Evolutionary conservation across 2,329 filamentous ascomycete genomes (phyloP).

Genomic region (Fusarium vanettenii): DNA sequence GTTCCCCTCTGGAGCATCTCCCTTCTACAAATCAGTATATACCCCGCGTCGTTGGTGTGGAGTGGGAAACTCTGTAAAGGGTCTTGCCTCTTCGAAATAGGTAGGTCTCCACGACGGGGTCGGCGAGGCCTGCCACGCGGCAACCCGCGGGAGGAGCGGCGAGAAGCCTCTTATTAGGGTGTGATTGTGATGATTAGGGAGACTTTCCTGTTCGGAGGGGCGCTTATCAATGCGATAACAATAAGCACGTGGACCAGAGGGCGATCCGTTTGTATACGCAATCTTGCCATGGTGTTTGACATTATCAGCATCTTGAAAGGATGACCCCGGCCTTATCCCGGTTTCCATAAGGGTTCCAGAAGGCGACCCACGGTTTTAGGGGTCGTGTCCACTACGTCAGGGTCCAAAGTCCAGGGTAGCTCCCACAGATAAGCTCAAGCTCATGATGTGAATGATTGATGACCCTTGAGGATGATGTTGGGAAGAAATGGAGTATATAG

Average conservation of each 20-base stretch:
- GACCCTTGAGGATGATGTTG: neutral
- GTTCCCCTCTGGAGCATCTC: neutral
- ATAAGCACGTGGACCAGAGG: neutral
- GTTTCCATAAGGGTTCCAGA: neutral
- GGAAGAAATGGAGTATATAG: neutral
- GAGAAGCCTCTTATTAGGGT: neutral
- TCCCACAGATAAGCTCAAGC: neutral
- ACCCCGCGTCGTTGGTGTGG: constrained; percentile 27
- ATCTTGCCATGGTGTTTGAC: neutral
- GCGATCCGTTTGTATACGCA: neutral
- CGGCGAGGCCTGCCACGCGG: constrained; percentile 16
- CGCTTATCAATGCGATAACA: neutral
- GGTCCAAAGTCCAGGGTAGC: neutral
- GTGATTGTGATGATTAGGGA: neutral
- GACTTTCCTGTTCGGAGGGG: neutral
- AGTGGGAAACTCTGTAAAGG: neutral
- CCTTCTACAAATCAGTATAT: constrained; percentile 5
- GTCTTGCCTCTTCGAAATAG: constrained; percentile 22
- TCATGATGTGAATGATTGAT: neutral
- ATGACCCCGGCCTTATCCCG: neutral
- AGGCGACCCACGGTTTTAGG: neutral
- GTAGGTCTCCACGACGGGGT: constrained; percentile 38
- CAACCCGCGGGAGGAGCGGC: neutral
- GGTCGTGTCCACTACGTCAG: neutral
- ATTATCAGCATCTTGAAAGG: neutral